phyloP scores from a whole-genome alignment of 129 eudicot genomes.

The Dittrichia graveolens region DNA sequence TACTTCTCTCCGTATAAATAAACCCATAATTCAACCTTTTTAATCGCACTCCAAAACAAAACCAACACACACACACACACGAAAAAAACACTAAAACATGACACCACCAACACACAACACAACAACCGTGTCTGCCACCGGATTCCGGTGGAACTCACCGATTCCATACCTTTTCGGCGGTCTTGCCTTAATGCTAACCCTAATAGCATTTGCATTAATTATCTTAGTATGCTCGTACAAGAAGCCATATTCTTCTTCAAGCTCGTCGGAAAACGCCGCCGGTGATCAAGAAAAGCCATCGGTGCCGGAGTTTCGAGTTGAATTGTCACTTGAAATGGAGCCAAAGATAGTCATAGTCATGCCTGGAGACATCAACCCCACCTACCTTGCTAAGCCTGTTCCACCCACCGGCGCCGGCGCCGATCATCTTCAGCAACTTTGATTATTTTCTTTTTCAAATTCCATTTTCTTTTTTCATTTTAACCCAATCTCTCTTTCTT shows the following conservation, averaged over 20 bases:
- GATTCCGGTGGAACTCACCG: slow-evolving; percentile 58
- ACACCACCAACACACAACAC: slow-evolving; percentile 33
- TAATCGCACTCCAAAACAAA: slow-evolving; percentile 23
- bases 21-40: slow-evolving; percentile 26
- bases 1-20: slow-evolving; percentile 38
- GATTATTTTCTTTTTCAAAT: not conserved
- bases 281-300: slow-evolving; percentile 28
- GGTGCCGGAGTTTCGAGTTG: slow-evolving; percentile 28
- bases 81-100: not conserved
- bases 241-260: slow-evolving; percentile 30
- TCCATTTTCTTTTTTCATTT: not conserved
- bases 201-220: slow-evolving; percentile 57
- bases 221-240: slow-evolving; percentile 53
- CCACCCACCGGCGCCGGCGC: slow-evolving; percentile 22
- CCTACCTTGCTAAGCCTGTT: slow-evolving; percentile 58
- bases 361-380: slow-evolving; percentile 72
- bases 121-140: slow-evolving; percentile 29
- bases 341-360: slow-evolving; percentile 59
- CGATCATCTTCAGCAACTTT: slow-evolving; percentile 28
- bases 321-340: slow-evolving; percentile 51
- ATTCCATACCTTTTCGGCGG: slow-evolving; percentile 62
- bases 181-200: slow-evolving; percentile 47
- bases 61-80: not conserved
- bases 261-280: slow-evolving; percentile 14
- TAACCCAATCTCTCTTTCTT: not conserved